phyloP scores from a whole-genome alignment of 2,329 filamentous ascomycete genomes.

The Ophiostoma sp. region DNA sequence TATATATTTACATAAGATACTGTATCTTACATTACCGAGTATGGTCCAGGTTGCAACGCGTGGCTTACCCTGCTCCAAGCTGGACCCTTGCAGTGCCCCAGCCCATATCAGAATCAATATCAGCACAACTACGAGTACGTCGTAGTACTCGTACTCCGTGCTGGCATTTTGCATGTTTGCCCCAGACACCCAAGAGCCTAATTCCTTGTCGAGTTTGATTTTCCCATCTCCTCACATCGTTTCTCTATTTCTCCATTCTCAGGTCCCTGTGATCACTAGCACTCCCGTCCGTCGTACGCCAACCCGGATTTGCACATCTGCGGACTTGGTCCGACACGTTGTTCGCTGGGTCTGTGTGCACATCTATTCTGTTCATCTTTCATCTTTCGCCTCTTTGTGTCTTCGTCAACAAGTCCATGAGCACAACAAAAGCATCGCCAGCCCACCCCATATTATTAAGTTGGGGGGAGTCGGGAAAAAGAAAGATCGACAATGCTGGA shows the following conservation, averaged over 20 bases:
- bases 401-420: not conserved
- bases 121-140: too few relatives aligned
- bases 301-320: not conserved
- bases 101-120: not conserved
- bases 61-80: not conserved
- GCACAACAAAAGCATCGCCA: not conserved
- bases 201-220: not conserved
- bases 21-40: too few relatives aligned
- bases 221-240: not conserved
- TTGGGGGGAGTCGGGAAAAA: not conserved
- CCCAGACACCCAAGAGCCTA: conserved; percentile 6
- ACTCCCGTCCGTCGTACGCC: not conserved
- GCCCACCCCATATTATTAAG: not conserved
- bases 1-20: too few relatives aligned
- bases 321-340: not conserved
- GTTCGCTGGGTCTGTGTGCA: not conserved
- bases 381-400: not conserved
- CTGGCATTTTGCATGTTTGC: not conserved
- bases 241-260: not conserved
- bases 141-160: too few relatives aligned
- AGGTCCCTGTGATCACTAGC: not conserved
- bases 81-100: not conserved
- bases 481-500: conserved; percentile 2
- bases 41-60: not conserved
- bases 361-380: not conserved